Percentiles rank a stretch among this genome's conserved stretches.
phyloP scores from a whole-genome alignment of 2,329 filamentous ascomycete genomes.

The Calonectria honghensis region DNA sequence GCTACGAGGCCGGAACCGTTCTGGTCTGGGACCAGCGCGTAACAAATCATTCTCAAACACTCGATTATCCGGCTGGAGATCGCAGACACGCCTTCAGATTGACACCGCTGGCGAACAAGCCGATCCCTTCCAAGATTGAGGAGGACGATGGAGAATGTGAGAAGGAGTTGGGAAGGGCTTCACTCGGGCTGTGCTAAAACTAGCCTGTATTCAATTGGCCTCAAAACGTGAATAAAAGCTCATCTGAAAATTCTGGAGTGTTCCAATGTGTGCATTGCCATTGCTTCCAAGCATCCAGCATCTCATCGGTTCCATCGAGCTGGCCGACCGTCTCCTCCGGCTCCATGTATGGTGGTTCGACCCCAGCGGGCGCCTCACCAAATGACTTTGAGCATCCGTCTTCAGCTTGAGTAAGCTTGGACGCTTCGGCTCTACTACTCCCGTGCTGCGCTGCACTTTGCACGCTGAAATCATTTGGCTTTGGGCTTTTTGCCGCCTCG shows the following conservation, averaged over 20 bases:
- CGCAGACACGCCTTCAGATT: slow-evolving; percentile 13
- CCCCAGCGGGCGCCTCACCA: background rate
- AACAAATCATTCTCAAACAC: slow-evolving; percentile 9
- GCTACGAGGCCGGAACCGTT: slow-evolving; percentile 9
- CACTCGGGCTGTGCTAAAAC: background rate
- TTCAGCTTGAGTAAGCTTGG: background rate
- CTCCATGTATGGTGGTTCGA: background rate
- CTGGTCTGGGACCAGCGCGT: slow-evolving; percentile 14
- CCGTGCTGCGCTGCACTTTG: background rate
- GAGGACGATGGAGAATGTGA: slow-evolving; percentile 19
- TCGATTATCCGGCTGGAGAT: slow-evolving; percentile 4
- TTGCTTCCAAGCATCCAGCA: slow-evolving; percentile 18
- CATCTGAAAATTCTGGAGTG: slow-evolving; percentile 15
- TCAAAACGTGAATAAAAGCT: slow-evolving; percentile 22
- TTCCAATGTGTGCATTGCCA: slow-evolving; percentile 8
- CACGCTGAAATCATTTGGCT: background rate
- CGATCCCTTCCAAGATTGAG: slow-evolving; percentile 14
- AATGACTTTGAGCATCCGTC: background rate
- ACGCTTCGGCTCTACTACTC: no score
- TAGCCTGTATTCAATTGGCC: background rate
- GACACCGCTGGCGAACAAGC: slow-evolving; percentile 15
- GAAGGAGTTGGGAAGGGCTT: slow-evolving; percentile 10
- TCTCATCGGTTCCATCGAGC: background rate
- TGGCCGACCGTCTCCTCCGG: background rate
- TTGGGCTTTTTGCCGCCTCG: background rate